Evolutionary conservation across 805 yeast genomes (phyloP).

Genomic region (Wickerhamomyces strasburgensis): DNA sequence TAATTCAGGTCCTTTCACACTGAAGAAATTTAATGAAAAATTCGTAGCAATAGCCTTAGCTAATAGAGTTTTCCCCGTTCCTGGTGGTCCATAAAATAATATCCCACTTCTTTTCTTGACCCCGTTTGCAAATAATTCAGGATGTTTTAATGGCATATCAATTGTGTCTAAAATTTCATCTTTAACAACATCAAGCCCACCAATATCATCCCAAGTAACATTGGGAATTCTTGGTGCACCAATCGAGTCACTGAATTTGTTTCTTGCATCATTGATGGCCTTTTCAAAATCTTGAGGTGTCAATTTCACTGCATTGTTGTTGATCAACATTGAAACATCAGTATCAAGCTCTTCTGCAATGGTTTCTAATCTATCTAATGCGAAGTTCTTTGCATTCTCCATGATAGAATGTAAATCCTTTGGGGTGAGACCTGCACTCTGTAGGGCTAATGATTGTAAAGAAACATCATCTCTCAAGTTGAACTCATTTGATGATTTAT

Average conservation of each 20-base stretch:
- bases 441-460: conserved; percentile 57
- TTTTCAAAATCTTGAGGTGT: conserved; percentile 58
- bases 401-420: conserved; percentile 72
- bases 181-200: conserved; percentile 87
- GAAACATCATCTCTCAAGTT: conserved; percentile 46
- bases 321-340: conserved; percentile 14
- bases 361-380: conserved; percentile 44
- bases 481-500: conserved; percentile 16
- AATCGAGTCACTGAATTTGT: conserved; percentile 85
- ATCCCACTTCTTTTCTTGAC: conserved; percentile 93
- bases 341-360: conserved; percentile 16
- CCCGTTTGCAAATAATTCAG: conserved; percentile 83
- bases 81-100: conserved; percentile 96
- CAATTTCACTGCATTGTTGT: conserved; percentile 49
- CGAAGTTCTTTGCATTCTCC: conserved; percentile 53
- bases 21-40: conserved; percentile 88
- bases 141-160: conserved; percentile 91
- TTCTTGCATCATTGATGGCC: conserved; percentile 77
- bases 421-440: conserved; percentile 91
- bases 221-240: conserved; percentile 96
- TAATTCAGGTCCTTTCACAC: conserved; percentile 96
- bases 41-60: conserved; percentile 98
- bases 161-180: conserved; percentile 93
- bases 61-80: conserved; percentile 92
- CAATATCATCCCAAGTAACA: conserved; percentile 96